phyloP scores from a whole-genome alignment of 192 early-diverging fungal genomes.

The Rhizophagus clarus region DNA sequence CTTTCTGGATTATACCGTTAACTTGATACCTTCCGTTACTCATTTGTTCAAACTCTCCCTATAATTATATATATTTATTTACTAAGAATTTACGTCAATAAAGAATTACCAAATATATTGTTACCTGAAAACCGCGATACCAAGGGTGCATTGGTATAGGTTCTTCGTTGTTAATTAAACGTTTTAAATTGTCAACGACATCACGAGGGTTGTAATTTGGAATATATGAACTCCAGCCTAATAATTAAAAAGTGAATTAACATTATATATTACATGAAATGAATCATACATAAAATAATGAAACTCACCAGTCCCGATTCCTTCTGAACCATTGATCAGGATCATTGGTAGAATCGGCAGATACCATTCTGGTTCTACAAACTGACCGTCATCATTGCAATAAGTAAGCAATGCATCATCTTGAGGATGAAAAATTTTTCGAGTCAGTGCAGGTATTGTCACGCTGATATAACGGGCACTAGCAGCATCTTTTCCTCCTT shows the following conservation, averaged over 20 bases:
- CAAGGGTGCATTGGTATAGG: constrained; percentile 81
- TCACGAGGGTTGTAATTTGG: constrained; percentile 90
- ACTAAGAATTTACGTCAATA: too few relatives aligned
- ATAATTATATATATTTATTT: too few relatives aligned
- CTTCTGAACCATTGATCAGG: constrained; percentile 89
- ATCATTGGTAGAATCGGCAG: constrained; percentile 94
- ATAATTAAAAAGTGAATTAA: not conserved
- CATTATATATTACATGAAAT: constrained; percentile 33
- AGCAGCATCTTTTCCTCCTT: constrained; percentile 94
- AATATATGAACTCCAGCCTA: constrained; percentile 73
- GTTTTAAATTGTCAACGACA: constrained; percentile 81
- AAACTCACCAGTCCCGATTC: constrained; percentile 73
- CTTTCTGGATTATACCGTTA: constrained; percentile 68
- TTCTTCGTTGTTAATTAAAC: constrained; percentile 77
- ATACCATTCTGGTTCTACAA: constrained; percentile 94
- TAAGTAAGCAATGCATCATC: constrained; percentile 86
- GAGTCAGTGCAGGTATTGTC: constrained; percentile 67
- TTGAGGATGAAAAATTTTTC: constrained; percentile 73
- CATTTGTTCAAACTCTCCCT: constrained; percentile 67
- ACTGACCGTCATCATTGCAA: constrained; percentile 85
- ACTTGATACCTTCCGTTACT: constrained; percentile 67
- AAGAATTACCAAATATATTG: too few relatives aligned
- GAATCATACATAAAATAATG: too few relatives aligned
- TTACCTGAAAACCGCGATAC: constrained; percentile 85
- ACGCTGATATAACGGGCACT: constrained; percentile 97